A percentile compares a stretch with the other conserved stretches of the same genome.
These are phyloP conservation scores for Xenosphaeropsis pyriputrescens DNA, from an alignment of 2,329 filamentous ascomycete species.

Conservation along the genomic window DNA sequence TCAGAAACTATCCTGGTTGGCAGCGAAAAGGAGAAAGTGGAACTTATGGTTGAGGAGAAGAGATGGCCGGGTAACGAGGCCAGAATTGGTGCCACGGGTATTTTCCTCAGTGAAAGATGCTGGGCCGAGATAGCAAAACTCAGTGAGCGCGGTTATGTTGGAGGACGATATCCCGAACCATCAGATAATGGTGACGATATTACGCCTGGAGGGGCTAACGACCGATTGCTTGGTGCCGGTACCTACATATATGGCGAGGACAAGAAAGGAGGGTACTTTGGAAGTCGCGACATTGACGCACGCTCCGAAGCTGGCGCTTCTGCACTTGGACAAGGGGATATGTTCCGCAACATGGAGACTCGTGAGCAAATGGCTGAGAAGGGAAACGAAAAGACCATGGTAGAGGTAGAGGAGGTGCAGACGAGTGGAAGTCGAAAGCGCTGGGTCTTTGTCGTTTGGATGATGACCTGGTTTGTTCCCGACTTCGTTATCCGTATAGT, in stretches of 20 bases:
- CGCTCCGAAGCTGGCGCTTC: constrained; percentile 87
- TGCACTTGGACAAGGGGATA: constrained; percentile 83
- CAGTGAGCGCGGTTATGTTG: constrained; percentile 41
- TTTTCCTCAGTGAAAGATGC: constrained; percentile 90
- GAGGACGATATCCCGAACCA: constrained; percentile 33
- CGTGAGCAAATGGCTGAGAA: constrained; percentile 91
- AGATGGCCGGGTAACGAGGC: constrained; percentile 90
- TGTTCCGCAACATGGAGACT: constrained; percentile 96
- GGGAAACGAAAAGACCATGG: constrained; percentile 77
- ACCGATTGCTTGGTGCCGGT: constrained; percentile 40
- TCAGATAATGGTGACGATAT: constrained; percentile 51
- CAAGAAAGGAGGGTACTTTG: constrained; percentile 71
- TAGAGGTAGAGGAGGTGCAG: constrained; percentile 75
- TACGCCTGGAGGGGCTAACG: constrained; percentile 44
- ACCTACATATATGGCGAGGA: constrained; percentile 56
- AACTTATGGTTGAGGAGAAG: constrained; percentile 82
- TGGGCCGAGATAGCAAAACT: constrained; percentile 84
- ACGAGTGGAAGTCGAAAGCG: constrained; percentile 72
- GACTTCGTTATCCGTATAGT: constrained; percentile 66
- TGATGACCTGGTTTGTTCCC: constrained; percentile 77
- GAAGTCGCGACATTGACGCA: constrained; percentile 53
- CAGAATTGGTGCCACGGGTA: constrained; percentile 75
- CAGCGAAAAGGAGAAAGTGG: constrained; percentile 81
- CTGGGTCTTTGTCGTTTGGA: constrained; percentile 75
- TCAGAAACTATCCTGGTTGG: constrained; percentile 76